Conservation (phyloP, 139 green algal species). For the Micractinium conductrix region DNA sequence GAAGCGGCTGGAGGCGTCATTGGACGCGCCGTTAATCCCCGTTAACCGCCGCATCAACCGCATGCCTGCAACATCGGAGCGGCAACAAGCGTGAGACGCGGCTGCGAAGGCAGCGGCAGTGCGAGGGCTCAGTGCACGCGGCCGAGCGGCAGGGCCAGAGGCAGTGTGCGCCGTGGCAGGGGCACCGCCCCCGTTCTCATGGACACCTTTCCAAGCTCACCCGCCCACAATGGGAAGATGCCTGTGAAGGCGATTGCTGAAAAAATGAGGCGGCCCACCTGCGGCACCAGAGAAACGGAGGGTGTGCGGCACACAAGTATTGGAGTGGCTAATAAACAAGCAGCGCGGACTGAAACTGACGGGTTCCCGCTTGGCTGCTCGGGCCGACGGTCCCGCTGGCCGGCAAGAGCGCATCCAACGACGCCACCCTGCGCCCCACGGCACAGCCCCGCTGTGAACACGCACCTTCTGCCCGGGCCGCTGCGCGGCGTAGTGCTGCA, state of each 20-base stretch:
- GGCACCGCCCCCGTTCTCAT: too few relatives aligned
- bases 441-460: not conserved
- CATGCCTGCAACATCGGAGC: not conserved
- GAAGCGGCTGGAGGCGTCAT: not conserved
- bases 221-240: slow-evolving; percentile 28
- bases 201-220: not conserved
- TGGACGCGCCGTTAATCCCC: not conserved
- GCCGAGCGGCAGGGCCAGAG: too few relatives aligned
- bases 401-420: too few relatives aligned
- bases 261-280: not conserved
- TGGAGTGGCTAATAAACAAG: too few relatives aligned
- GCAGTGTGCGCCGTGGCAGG: too few relatives aligned
- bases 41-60: slow-evolving; percentile 1
- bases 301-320: too few relatives aligned
- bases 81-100: not conserved
- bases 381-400: too few relatives aligned
- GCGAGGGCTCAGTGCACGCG: too few relatives aligned
- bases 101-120: too few relatives aligned
- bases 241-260: not conserved
- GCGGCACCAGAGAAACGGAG: too few relatives aligned
- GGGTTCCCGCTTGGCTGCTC: too few relatives aligned
- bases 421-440: not conserved
- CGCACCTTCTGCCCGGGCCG: not conserved
- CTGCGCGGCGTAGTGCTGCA: slow-evolving; percentile 31
- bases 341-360: too few relatives aligned